Conservation (phyloP, 2,329 filamentous ascomycete genomes). For the Aspergillus quadrilineatus region DNA sequence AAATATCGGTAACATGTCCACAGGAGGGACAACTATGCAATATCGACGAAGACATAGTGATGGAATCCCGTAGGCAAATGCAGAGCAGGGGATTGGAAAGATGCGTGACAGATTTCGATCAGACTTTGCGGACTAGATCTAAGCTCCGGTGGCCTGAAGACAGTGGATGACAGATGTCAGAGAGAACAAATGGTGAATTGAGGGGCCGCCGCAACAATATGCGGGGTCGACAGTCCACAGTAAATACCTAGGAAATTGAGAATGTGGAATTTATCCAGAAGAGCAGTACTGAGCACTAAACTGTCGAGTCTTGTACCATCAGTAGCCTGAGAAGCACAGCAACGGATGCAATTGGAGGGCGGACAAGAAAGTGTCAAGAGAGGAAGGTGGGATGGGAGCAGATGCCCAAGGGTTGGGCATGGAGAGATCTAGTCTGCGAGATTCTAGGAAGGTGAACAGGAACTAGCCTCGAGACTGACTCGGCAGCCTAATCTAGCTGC, state of each 20-base stretch:
- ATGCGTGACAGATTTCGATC: neutral
- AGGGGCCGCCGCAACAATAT: neutral
- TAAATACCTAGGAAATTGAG: neutral
- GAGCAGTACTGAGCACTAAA: no score
- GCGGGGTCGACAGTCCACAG: neutral
- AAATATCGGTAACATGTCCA: constrained; percentile 39
- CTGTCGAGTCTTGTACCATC: neutral
- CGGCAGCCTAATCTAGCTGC: no score
- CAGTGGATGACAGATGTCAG: neutral
- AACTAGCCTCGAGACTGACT: no score
- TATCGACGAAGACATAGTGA: constrained; percentile 39
- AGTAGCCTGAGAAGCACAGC: neutral
- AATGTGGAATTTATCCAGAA: neutral
- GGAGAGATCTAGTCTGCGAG: neutral
- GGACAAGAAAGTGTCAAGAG: neutral
- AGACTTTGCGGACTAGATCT: constrained; percentile 1
- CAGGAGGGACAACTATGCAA: constrained; percentile 42
- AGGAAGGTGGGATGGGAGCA: neutral
- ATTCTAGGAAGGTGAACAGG: no score
- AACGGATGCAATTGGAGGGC: neutral
- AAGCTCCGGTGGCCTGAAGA: neutral
- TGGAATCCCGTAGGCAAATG: neutral
- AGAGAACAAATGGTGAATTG: neutral
- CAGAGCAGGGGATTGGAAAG: neutral
- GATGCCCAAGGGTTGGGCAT: constrained; percentile 16